Base-by-base conservation (phyloP, 2,329 filamentous ascomycete genomes). In the Hymenoscyphus fructigenus region DNA sequence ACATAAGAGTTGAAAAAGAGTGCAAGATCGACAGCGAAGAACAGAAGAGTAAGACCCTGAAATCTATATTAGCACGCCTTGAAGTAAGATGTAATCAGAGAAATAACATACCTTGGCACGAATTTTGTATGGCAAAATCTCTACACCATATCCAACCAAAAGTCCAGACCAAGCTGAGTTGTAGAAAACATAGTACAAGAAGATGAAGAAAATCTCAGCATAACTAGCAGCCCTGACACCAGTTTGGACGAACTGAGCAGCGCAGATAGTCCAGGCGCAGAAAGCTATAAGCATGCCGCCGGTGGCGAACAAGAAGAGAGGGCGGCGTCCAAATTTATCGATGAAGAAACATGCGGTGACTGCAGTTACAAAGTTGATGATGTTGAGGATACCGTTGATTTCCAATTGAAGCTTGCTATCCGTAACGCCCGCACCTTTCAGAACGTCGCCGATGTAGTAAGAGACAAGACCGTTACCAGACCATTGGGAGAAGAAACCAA, bases 401-500 rank as follows among this genome's bases (percentile, higher is more conserved):
- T 67, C 66, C 5, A 70, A 57, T 23, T 58, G 61, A n/a, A 60
- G 36, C 32, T 74, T 73, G 29, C 70, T 65, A 38, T 74, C 69
- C 1, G 66, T 73, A 60, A 78, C 75, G 59, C 77, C 77, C 17
- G 77, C 73, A 3, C 68, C 73, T n/a, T 75, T 66, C 28, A 78
- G 70, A n/a, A 79, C 75, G 9, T 74, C 69, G 23, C 70, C 71
- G 23, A 79, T 73, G 67, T 77, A 77, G 68, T 77, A 82, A 1
- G 77, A 79, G 36, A 82, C 78, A 9, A 83, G 71, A 53, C 79
- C 81, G 68, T 85, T 85, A 41, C 84, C 84, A 62, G 80, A 83
- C 82, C 83, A 86, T 67, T 87, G 85, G 9, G 81, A 82, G 76
- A 86, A 86, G 66, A 85, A 76, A 66, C 84, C 84, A 7, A 83